A percentile compares a stretch with the other conserved stretches of the same genome.
Evolutionary conservation across 2,329 filamentous ascomycete species (phyloP).

Genomic region (Rhinocladiella mackenziei): DNA sequence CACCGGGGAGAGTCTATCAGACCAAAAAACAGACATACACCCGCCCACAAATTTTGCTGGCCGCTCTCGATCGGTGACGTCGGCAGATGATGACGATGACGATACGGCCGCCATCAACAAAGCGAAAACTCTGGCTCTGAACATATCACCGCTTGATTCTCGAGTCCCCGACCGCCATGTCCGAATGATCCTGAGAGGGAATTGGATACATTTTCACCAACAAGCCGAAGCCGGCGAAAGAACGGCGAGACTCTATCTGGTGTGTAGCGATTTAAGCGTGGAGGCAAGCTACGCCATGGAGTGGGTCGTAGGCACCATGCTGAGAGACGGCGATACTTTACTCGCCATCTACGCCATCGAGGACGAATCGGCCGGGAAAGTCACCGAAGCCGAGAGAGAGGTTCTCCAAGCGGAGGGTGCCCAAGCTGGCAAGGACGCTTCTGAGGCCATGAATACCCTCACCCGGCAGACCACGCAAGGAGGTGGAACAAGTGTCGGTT

Average conservation of each 20-base stretch:
- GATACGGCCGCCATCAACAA: slow-evolving; percentile 81
- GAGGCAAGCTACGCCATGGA: slow-evolving; percentile 93
- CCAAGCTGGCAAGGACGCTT: slow-evolving; percentile 71
- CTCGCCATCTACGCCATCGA: slow-evolving; percentile 91
- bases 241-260: slow-evolving; percentile 81
- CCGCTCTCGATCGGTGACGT: slow-evolving; percentile 10
- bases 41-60: slow-evolving; percentile 21
- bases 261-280: slow-evolving; percentile 91
- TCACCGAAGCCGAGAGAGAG: slow-evolving; percentile 43
- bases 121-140: slow-evolving; percentile 78
- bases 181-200: slow-evolving; percentile 83
- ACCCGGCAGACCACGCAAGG: slow-evolving; percentile 41
- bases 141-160: slow-evolving; percentile 70
- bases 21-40: slow-evolving; percentile 37
- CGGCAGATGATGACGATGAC: slow-evolving; percentile 53
- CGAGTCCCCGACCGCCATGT: slow-evolving; percentile 77
- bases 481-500: slow-evolving; percentile 26
- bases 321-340: slow-evolving; percentile 89
- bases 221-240: slow-evolving; percentile 75
- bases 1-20: slow-evolving; percentile 36
- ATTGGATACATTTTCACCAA: slow-evolving; percentile 62
- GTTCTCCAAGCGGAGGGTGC: slow-evolving; percentile 58
- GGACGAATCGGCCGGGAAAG: slow-evolving; percentile 60
- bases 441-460: slow-evolving; percentile 65
- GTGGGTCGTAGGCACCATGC: slow-evolving; percentile 93